A percentile compares a stretch with the other conserved stretches of the same genome.
Conservation (phyloP, 148 eudicot genomes). For the Pouteria glomerata region DNA sequence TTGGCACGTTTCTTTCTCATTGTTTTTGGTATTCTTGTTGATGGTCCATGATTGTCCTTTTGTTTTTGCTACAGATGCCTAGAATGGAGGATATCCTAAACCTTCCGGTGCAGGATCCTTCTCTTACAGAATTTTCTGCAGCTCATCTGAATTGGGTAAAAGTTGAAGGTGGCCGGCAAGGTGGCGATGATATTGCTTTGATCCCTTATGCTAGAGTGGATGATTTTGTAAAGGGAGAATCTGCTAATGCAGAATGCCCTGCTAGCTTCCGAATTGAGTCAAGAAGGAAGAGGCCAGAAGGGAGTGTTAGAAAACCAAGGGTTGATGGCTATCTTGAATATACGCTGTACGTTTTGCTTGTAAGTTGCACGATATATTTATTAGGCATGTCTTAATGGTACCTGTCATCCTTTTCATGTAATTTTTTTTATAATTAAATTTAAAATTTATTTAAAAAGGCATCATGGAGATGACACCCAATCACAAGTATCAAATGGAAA, state of each 20-base stretch:
- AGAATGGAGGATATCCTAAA: constrained; percentile 34
- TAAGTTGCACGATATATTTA: constrained; percentile 7
- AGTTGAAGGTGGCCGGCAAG: constrained; percentile 33
- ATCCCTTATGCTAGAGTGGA: constrained; percentile 29
- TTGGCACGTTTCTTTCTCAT: neutral
- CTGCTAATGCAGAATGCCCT: constrained; percentile 28
- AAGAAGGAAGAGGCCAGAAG: constrained; percentile 29
- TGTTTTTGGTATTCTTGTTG: neutral
- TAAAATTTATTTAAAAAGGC: too few relatives aligned
- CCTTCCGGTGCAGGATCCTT: constrained; percentile 34
- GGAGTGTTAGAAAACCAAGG: constrained; percentile 27
- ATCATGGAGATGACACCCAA: too few relatives aligned
- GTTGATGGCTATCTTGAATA: constrained; percentile 35
- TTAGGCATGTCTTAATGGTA: constrained; percentile 4
- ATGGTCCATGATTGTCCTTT: neutral
- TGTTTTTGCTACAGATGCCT: constrained; percentile 19
- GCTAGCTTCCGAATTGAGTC: constrained; percentile 30
- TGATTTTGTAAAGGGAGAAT: constrained; percentile 30
- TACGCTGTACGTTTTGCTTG: constrained; percentile 25
- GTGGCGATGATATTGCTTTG: constrained; percentile 32
- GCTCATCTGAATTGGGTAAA: constrained; percentile 29
- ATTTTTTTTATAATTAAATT: neutral
- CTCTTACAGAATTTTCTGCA: constrained; percentile 27
- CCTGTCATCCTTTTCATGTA: neutral
- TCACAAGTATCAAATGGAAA: too few relatives aligned